Base-by-base conservation (phyloP, 441 rosid genomes). In the Erysimum cheiri region DNA sequence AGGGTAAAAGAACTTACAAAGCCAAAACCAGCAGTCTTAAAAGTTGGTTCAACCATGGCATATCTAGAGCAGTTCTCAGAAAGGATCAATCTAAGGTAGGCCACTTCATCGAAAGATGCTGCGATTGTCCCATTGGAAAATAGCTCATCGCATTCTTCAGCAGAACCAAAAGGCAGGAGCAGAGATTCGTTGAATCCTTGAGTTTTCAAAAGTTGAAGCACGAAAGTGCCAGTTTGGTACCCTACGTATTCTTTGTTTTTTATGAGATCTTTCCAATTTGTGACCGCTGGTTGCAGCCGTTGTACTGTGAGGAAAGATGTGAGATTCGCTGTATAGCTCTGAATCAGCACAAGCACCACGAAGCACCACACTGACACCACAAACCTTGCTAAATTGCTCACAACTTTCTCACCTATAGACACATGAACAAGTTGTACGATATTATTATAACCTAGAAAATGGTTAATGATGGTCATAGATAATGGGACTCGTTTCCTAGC, bases 271-370 rank as follows among this genome's bases (percentile, higher is more conserved):
- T 64, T 26, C 2, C 77, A 43, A 13, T 68, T 71, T 3, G 35
- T 50, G 19, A 77, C 59, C 2, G 63, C 15, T 0, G 91, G 91
- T 22, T 62, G 61, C n/a, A 87, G 58, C 14, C 41, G 60, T 47
- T 81, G 75, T 3, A 81, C 82, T 1, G 87, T 87, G 9, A 87
- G 37, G 29, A 80, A 40, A 26, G 88, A 82, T 6, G 90, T 62
- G 44, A 85, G 82, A 50, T 74, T 85, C 0, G 92, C 87, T 0
- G 90, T 80, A 60, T 87, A 82, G 48, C 88, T 85, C 15, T 87
- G 88, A 14, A 75, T 79, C 1, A 88, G 60, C 17, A 88, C 81
- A 5, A 84, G 75, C 1, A 82, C 85, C 32, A 81, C 69, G 14
- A 80, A 82, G 13, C 81, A 48, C 92, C 94, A 88, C 41, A 86